phyloP scores from a whole-genome alignment of 495 filamentous ascomycete species.

The Cercophora samala region DNA sequence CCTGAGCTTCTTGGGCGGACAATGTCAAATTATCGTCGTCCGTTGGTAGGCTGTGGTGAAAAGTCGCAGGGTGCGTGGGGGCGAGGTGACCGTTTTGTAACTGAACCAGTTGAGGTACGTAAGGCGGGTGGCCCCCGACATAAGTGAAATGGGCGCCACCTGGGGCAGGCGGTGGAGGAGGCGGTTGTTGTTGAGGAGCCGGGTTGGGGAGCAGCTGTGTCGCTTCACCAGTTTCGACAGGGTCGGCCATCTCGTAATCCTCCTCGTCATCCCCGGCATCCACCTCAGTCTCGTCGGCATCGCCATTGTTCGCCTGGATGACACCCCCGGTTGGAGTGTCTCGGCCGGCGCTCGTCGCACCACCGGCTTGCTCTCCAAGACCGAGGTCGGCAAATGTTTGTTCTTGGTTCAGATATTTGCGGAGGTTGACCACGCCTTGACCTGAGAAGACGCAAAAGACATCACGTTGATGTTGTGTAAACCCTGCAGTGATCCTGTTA shows the following conservation, averaged over 20 bases:
- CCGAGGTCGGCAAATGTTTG: slow-evolving; percentile 26
- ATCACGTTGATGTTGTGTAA: slow-evolving; percentile 89
- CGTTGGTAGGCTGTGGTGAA: neutral
- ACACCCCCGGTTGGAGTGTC: slow-evolving; percentile 4
- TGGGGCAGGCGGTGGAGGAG: neutral
- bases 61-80: neutral
- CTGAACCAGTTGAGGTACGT: neutral
- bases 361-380: neutral
- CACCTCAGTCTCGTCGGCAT: slow-evolving; percentile 19
- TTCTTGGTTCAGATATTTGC: slow-evolving; percentile 64
- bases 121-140: neutral
- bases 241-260: neutral
- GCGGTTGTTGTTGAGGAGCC: neutral
- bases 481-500: slow-evolving; percentile 58
- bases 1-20: neutral
- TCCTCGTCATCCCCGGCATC: slow-evolving; percentile 18
- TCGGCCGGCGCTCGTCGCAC: slow-evolving; percentile 7
- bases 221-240: too few relatives aligned
- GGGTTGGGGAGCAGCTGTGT: neutral
- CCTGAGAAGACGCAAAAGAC: slow-evolving; percentile 98
- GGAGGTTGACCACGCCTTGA: slow-evolving; percentile 71
- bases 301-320: slow-evolving; percentile 9
- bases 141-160: neutral
- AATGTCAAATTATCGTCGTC: neutral
- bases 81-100: neutral